Evolutionary conservation across 495 filamentous ascomycete species (phyloP), one percentile per base, ranked within the genome.

Genomic region (Astrocystis sublimbata): DNA sequence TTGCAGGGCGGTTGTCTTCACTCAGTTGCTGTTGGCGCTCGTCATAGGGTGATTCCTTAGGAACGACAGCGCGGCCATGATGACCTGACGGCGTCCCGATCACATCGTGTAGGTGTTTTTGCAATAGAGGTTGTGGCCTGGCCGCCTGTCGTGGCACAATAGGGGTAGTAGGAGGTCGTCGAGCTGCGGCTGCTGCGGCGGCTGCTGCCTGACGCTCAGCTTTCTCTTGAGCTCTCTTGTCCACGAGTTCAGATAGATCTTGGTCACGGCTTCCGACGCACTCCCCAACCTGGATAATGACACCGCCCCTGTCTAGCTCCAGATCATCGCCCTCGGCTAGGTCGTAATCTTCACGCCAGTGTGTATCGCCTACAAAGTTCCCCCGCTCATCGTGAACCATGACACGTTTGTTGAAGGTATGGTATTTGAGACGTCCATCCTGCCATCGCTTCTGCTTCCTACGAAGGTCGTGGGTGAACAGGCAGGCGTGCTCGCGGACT

Each of bases 401-500:
- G 40, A 92, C 78, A 4, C 92, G 86, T 65, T 88, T 91, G 76
- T 97, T 97, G 81, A 96, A 96, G 2, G 90, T 89, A 71, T 97
- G 92, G 69, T 86, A 96, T 54, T 88, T 86, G 31, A 96, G 82
- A 46, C 87, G 85, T 42, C 93, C 93, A 88, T 97, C 93, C 65
- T 93, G 90, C 92, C 92, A 97, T 47, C 89, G 78, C 75, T 97
- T 97, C 54, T 89, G 85, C 74, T 97, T 97, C 52, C 89, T 84
- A 8, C 87, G 85, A 52, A 96, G 71, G 69, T 97, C 92, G 64
- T 88, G 83, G 5, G 90, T 96, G 74, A 89, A 97, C 21, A 97
- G 86, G 67, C 92, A 96, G 57, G 85, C 79, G 68, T 87, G 93
- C 64, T 94, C 91, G 65, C 89, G 76, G 26, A 96, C 89, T 0